Evolutionary conservation across 2,329 filamentous ascomycete genomes (phyloP).

Genomic region (Calonectria multiphialidica): DNA sequence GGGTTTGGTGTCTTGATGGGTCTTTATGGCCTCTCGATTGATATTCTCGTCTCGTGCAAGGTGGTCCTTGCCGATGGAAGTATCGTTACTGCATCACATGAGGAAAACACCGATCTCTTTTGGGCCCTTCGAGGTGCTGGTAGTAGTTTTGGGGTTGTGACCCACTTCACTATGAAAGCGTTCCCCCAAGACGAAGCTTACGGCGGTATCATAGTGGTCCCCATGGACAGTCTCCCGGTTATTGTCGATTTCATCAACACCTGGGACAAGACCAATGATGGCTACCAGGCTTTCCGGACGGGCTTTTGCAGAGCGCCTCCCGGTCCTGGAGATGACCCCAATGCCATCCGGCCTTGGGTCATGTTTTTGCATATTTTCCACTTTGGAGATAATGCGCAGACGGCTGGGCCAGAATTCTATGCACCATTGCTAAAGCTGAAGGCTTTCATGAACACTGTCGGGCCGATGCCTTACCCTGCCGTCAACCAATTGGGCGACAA

Average conservation of each 20-base stretch:
- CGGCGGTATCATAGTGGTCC: conserved; percentile 44
- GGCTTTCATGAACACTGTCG: conserved; percentile 51
- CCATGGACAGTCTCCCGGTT: conserved; percentile 40
- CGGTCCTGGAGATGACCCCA: conserved; percentile 32
- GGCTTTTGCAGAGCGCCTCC: conserved; percentile 32
- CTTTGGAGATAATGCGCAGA: conserved; percentile 32
- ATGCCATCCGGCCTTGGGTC: conserved; percentile 31
- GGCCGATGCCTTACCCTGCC: conserved; percentile 54
- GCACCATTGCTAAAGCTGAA: conserved; percentile 51
- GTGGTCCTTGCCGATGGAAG: conserved; percentile 51
- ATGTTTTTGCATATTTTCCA: conserved; percentile 34
- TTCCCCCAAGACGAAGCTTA: conserved; percentile 49
- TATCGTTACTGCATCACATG: conserved; percentile 54
- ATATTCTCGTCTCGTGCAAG: conserved; percentile 53
- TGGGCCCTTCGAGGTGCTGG: conserved; percentile 57
- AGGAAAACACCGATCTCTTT: conserved; percentile 58
- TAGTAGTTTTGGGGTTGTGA: conserved; percentile 57
- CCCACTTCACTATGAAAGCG: conserved; percentile 45
- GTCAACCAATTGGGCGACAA: conserved; percentile 55
- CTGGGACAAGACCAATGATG: conserved; percentile 43
- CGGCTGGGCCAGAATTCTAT: conserved; percentile 45
- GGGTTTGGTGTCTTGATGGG: conserved; percentile 70
- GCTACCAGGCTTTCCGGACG: conserved; percentile 33
- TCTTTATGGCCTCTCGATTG: conserved; percentile 62
- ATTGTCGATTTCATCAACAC: conserved; percentile 47